These are phyloP conservation scores for Colletotrichum falcatum DNA, from an alignment of 2,329 filamentous ascomycete species.

Conservation along the genomic window DNA sequence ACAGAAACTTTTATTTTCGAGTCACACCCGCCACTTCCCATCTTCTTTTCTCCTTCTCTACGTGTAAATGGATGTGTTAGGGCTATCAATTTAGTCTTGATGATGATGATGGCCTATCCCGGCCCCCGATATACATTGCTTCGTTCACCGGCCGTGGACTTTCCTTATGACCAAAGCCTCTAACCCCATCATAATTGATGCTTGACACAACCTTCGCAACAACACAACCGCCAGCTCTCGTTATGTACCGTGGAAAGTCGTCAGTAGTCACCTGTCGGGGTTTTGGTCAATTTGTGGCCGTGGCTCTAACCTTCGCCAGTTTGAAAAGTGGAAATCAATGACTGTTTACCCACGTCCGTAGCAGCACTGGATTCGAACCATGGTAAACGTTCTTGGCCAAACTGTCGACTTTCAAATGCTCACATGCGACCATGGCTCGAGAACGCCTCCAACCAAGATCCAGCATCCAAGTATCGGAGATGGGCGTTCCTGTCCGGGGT, in stretches of 20 bases:
- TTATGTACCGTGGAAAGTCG: not conserved
- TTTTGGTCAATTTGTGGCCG: not conserved
- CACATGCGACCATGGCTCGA: not conserved
- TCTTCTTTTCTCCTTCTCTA: not conserved
- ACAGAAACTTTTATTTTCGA: too few relatives aligned
- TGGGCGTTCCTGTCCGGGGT: not conserved
- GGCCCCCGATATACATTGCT: too few relatives aligned
- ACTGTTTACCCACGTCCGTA: not conserved
- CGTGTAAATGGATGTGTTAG: not conserved
- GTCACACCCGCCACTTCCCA: rapidly evolving
- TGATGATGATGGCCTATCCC: not conserved
- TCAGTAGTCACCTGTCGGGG: too few relatives aligned
- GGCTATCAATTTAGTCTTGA: not conserved
- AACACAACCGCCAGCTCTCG: too few relatives aligned
- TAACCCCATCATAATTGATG: not conserved
- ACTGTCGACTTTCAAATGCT: not conserved
- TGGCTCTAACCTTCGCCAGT: not conserved
- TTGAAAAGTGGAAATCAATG: not conserved
- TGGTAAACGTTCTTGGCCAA: not conserved
- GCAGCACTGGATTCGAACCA: not conserved
- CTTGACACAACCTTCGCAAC: too few relatives aligned
- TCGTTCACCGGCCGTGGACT: not conserved
- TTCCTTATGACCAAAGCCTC: not conserved
- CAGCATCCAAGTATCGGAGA: not conserved
- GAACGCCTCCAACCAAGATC: not conserved